Conservation (phyloP, 2,329 filamentous ascomycete species). For the Colletotrichum trifolii region DNA sequence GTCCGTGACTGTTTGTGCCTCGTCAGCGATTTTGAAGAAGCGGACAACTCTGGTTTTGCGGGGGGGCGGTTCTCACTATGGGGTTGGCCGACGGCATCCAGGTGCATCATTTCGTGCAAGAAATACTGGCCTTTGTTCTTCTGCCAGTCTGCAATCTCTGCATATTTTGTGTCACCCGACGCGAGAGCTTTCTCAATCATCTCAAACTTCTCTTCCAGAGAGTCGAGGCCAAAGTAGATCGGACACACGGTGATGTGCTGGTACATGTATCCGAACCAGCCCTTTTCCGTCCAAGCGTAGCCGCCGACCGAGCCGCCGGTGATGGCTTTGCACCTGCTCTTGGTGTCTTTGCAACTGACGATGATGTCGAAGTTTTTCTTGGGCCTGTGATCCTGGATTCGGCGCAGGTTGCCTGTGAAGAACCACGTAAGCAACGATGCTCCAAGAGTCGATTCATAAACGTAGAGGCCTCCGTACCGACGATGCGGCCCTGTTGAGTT, state of each 20-base stretch:
- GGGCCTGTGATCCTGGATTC: not conserved
- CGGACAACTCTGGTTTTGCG: no score
- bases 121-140: conserved; percentile 5
- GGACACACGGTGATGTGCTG: not conserved
- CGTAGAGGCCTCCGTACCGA: not conserved
- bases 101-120: conserved; percentile 12
- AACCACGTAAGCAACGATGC: no score
- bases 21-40: no score
- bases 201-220: not conserved
- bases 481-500: not conserved
- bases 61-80: not conserved
- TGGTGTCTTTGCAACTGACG: conserved; percentile 3
- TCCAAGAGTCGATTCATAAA: not conserved
- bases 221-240: not conserved
- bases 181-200: not conserved
- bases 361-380: conserved; percentile 10
- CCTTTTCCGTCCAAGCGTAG: not conserved
- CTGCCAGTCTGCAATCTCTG: conserved; percentile 1
- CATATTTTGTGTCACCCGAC: not conserved
- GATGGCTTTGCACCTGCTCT: not conserved
- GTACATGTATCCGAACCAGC: not conserved
- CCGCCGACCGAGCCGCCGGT: not conserved
- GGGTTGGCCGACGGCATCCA: not conserved
- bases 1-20: no score
- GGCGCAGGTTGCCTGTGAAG: not conserved